Conservation (phyloP, 2,329 filamentous ascomycete species). For the Phyllosticta capitalensis region DNA sequence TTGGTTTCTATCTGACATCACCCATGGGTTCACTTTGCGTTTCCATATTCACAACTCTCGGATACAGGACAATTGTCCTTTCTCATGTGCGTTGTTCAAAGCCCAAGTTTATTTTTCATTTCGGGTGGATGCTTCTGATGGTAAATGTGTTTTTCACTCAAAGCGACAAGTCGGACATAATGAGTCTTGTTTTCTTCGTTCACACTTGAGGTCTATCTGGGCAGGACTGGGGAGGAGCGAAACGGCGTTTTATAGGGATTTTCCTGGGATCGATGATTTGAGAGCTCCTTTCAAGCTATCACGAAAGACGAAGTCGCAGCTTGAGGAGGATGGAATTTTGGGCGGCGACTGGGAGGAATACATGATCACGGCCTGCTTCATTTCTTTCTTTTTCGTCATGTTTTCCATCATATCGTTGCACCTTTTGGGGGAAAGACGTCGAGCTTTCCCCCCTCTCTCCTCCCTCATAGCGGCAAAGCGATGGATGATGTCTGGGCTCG, state of each 20-base stretch:
- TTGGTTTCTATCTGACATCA: not conserved
- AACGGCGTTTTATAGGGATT: not conserved
- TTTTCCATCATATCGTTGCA: not conserved
- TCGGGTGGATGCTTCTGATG: not conserved
- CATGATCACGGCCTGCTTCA: not conserved
- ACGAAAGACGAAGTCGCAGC: not conserved
- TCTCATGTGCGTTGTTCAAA: not conserved
- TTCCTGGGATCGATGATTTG: too few relatives aligned
- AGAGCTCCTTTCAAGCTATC: not conserved
- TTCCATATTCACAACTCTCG: not conserved
- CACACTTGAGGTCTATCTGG: too few relatives aligned
- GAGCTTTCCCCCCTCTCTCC: not conserved
- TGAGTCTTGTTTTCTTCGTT: not conserved
- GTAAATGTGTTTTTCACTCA: not conserved
- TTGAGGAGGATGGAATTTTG: not conserved
- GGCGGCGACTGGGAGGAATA: not conserved
- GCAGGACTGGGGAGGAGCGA: not conserved
- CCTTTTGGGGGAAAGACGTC: not conserved
- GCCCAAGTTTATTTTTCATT: not conserved
- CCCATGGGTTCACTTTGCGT: not conserved
- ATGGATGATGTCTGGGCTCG: not conserved
- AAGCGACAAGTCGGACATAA: not conserved
- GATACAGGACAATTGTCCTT: not conserved
- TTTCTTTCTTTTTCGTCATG: not conserved
- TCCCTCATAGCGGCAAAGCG: not conserved